Base-by-base conservation (phyloP, 805 yeast genomes). In the Priceomyces castillae region DNA sequence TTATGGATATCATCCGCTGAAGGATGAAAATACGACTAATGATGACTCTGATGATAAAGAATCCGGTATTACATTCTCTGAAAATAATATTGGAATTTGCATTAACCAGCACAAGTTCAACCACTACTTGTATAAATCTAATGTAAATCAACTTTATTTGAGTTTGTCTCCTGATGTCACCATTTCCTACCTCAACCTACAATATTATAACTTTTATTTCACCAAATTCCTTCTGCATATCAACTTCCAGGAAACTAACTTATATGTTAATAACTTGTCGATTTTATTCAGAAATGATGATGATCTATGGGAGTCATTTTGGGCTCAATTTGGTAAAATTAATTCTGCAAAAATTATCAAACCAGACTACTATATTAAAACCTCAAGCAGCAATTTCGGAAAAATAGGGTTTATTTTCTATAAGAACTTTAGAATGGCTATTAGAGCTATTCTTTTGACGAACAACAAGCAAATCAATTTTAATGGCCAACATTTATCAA, bases 201-300 rank as follows among this genome's bases (percentile, higher is more conserved):
- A 39, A 11, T 9, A 20, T 7, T 48, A 43, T 43, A 46, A 40
- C 26, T 41, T 31, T 20, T 46, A 40, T 12, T 31, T 43, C 37
- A 42, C 25, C 9, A 42, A 42, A 2, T 63, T 61, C 40, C 41
- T 55, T 30, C 59, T 59, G 44, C 41, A 46, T 30, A 48, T 56
- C 25, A 67, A 69, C 46, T 69, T 62, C 50, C 89, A 82, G 57
- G 89, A 84, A 52, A 80, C 89, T 4, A 86, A 86, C 60, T 69
- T 86, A 36, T 86, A 86, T 57, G 81, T 86, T 28, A 84, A 81
- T 47, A 80, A 81, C 55, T 62, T 86, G 31, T 84, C 86, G 4
- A 50, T 71, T 10, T 49, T 68, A 3, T 77, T 82, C 58, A 70
- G 67, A 40, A 89, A 86, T 58, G 68, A 74, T 16, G 81, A 77